A percentile compares a stretch with the other conserved stretches of the same genome.
Conservation (phyloP, 352 stramenopile genomes). For the Phytophthora rubi region DNA sequence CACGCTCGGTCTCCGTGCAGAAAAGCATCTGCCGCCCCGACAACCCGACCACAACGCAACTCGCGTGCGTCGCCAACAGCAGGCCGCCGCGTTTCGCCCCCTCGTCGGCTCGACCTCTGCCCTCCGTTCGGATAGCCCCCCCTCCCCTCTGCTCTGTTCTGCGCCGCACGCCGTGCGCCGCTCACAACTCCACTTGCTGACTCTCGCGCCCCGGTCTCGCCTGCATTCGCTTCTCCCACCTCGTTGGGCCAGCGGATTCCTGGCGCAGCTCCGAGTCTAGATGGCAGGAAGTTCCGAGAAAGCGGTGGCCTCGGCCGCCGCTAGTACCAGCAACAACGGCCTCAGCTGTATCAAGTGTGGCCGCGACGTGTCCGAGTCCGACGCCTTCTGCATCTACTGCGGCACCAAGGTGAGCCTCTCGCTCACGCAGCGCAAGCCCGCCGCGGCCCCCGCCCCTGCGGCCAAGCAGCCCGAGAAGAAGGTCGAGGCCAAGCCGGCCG, state of each 20-base stretch:
- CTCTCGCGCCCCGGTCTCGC: conserved; percentile 43
- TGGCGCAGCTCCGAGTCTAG: conserved; percentile 18
- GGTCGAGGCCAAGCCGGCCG: conserved; percentile 9
- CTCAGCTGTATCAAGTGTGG: conserved; percentile 81
- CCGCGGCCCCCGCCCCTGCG: background rate
- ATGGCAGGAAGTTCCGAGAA: conserved; percentile 82
- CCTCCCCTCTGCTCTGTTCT: background rate
- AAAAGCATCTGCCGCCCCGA: conserved; percentile 25
- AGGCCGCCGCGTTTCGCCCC: conserved; percentile 18
- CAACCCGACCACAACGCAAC: conserved; percentile 31
- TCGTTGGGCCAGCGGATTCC: conserved; percentile 8
- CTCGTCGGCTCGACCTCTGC: conserved; percentile 27
- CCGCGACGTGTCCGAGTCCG: conserved; percentile 69
- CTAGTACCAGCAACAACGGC: conserved; percentile 48
- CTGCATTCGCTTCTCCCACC: conserved; percentile 7
- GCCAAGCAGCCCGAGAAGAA: conserved; percentile 32
- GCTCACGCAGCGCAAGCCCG: conserved; percentile 56
- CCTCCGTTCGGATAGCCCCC: background rate
- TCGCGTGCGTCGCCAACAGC: conserved; percentile 31
- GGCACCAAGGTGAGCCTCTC: conserved; percentile 83
- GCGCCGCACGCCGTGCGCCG: conserved; percentile 1
- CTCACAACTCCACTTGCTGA: conserved; percentile 62
- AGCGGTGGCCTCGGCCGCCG: conserved; percentile 41
- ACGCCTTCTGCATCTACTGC: conserved; percentile 90
- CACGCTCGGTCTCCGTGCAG: background rate